Evolutionary conservation across 345 rosid species (phyloP), one percentile per base, ranked within the genome.

Genomic region (Euphorbia peplus): DNA sequence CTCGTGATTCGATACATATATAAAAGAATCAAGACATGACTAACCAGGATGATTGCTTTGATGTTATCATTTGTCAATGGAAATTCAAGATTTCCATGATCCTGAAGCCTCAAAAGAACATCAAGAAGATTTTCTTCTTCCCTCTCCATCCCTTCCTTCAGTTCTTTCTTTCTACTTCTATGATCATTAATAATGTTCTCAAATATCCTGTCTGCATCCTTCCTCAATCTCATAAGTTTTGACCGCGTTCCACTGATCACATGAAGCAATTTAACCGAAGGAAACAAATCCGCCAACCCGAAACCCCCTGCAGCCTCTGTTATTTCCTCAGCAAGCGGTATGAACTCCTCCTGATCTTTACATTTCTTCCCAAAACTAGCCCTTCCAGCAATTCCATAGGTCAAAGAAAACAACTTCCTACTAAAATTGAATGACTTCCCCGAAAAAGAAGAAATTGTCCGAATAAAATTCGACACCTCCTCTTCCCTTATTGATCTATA

Each of bases 41-140:
- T 51, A 29, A 78, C 82, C 71, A 71, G 3, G 41, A 82, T 67
- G 24, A 82, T 66, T 14, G 79, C 83, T 71, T 85, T 77, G 70
- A 81, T 67, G 69, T 73, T 75, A 4, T 63, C 37, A 7, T 30
- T 41, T 25, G 67, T 63, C 4, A 83, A 35, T 26, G 69, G 63
- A 64, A 75, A 63, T 0, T 75, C 82, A 7, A 26, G 63, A 2
- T 71, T 8, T 5, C 73, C 71, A 24, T 60, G 6, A 12, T 72
- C 60, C 26, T 77, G 81, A 61, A 79, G 50, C 9, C 68, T 73
- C 37, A 83, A 37, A 50, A 85, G 85, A 61, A 79, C 75, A 73
- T 79, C 82, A 14, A 85, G 65, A 18, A 69, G 47, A 47, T 69
- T 64, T 22, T 58, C 50, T n/a, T 64, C 70, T 35, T 19, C 22